Conservation (phyloP, 345 rosid species). For the Arabidopsis arenosa region DNA sequence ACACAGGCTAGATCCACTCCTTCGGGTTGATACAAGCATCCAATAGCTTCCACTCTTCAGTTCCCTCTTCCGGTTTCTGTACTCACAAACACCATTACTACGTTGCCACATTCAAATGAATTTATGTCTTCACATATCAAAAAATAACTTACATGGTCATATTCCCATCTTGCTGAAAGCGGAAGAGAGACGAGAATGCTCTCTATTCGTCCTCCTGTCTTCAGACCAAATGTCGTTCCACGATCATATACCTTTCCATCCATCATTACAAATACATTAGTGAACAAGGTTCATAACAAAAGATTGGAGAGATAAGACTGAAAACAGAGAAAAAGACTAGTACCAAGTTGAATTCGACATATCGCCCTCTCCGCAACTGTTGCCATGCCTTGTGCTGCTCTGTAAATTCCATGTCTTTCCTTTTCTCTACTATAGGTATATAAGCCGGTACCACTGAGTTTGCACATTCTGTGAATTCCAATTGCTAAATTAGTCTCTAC, state of each 20-base stretch:
- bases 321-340: constrained; percentile 4
- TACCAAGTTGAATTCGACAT: constrained; percentile 97
- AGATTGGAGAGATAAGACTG: neutral
- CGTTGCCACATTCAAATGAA: constrained; percentile 29
- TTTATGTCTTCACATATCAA: neutral
- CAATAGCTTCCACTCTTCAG: constrained; percentile 94
- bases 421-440: constrained; percentile 82
- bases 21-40: constrained; percentile 98
- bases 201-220: constrained; percentile 97
- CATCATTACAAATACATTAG: constrained; percentile 24
- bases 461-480: constrained; percentile 71
- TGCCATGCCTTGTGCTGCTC: constrained; percentile 96
- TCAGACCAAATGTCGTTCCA: constrained; percentile 96
- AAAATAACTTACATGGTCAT: constrained; percentile 76
- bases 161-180: constrained; percentile 92
- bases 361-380: constrained; percentile 94
- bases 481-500: constrained; percentile 27
- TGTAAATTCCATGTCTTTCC: constrained; percentile 76
- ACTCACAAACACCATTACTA: constrained; percentile 31
- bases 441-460: constrained; percentile 93
- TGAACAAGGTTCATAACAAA: neutral
- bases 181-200: constrained; percentile 98
- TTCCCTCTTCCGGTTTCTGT: constrained; percentile 96
- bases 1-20: constrained; percentile 67
- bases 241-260: constrained; percentile 82